Evolutionary conservation across 2,329 filamentous ascomycete species (phyloP), one percentile per base, ranked within the genome.

Genomic region (Davidsoniella australis): DNA sequence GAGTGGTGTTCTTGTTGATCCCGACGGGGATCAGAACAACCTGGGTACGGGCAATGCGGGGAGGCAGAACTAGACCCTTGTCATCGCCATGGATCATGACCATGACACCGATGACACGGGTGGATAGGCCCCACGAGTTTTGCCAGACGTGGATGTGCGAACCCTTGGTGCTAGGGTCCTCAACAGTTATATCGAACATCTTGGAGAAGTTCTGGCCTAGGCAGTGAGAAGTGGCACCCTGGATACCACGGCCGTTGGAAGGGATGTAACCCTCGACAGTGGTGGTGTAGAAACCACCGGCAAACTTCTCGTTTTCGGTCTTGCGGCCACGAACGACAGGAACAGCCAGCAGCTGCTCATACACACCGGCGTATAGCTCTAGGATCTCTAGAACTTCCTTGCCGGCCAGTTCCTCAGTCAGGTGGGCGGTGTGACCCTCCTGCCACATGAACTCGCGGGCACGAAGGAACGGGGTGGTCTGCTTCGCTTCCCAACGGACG

Each of bases 111-210:
- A 98, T 94, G 51, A 89, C 86, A 62, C 91, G 86, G 49, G 91
- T 98, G 1, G 89, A 96, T 54, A 98, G 76, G 66, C 91, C 91
- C 91, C 91, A 98, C 12, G 87, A 95, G 71, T 98, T 98, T 65
- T 98, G 91, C 88, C 89, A 96, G 51, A 96, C 88, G 61, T 89
- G 70, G 50, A 95, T 69, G 60, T 86, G 80, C 57, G 80, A 74
- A 56, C 84, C 83, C 67, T 85, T 82, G 64, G 91, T 75, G 53
- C 72, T 71, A 20, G 91, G 91, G 61, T 98, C 88, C 65, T 98
- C 89, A 26, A 98, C 86, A 0, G 83, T 94, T 63, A 98, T 96
- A 64, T 91, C 83, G 63, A 96, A 98, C 88, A 98, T 98, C 68
- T 93, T 95, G 64, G 82, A 88, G 68, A 98, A 98, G 69, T 98